These are phyloP conservation scores for Salix dunnii DNA, from an alignment of 345 rosid genomes.

Conservation along the genomic window DNA sequence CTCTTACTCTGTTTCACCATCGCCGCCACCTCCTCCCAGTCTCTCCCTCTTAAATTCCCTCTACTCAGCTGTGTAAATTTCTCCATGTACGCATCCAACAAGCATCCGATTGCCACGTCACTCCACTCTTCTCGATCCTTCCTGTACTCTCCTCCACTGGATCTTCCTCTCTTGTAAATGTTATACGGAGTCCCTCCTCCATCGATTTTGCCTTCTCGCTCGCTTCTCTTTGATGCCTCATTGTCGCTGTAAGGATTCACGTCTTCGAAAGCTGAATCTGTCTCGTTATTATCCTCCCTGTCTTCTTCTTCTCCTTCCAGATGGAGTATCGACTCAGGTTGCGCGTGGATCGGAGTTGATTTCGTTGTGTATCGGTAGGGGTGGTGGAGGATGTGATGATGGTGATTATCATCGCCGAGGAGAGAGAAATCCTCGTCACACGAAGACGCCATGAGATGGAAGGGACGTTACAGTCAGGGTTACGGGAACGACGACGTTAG, in stretches of 20 bases:
- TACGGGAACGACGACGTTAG: slow-evolving; percentile 60
- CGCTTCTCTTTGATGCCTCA: slow-evolving; percentile 42
- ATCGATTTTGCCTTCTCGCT: slow-evolving; percentile 50
- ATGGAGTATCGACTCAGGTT: slow-evolving; percentile 30
- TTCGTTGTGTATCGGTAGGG: slow-evolving; percentile 30
- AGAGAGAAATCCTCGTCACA: slow-evolving; percentile 90
- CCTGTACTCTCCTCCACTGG: slow-evolving; percentile 39
- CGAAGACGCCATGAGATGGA: slow-evolving; percentile 53
- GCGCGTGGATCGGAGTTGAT: slow-evolving; percentile 32
- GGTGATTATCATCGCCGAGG: slow-evolving; percentile 55
- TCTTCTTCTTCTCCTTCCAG: slow-evolving; percentile 36
- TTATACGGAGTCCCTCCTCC: slow-evolving; percentile 45
- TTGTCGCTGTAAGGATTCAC: slow-evolving; percentile 36
- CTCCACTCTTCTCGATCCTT: slow-evolving; percentile 97
- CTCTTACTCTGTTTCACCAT: slow-evolving; percentile 64
- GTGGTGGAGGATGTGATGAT: slow-evolving; percentile 38
- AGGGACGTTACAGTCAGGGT: slow-evolving; percentile 59
- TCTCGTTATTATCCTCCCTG: slow-evolving; percentile 34
- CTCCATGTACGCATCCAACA: slow-evolving; percentile 75
- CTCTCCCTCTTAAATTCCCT: slow-evolving; percentile 85
- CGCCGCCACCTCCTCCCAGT: slow-evolving; percentile 93
- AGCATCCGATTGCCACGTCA: slow-evolving; percentile 72
- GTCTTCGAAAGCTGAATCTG: slow-evolving; percentile 51
- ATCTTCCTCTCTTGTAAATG: slow-evolving; percentile 46
- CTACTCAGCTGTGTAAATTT: slow-evolving; percentile 71